phyloP scores from a whole-genome alignment of 1,284 basidiomycete genomes.

The Cutaneotrichosporon spelunceum region DNA sequence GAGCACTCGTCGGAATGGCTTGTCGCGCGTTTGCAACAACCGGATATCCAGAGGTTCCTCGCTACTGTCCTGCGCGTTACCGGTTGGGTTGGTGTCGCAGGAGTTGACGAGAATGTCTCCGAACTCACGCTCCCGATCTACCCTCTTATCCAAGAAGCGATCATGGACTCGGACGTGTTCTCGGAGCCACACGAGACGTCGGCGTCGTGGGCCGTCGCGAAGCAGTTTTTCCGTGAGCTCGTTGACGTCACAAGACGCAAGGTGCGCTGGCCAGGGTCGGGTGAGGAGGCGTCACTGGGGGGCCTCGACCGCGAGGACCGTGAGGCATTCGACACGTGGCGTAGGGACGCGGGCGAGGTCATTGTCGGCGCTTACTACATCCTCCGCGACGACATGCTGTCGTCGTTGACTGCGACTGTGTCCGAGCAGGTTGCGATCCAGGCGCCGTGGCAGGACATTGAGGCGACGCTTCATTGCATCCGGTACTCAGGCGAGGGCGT shows the following conservation, averaged over 20 bases:
- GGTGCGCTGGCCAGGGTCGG: slow-evolving; percentile 62
- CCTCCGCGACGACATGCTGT: slow-evolving; percentile 73
- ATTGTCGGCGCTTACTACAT: slow-evolving; percentile 89
- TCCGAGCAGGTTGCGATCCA: slow-evolving; percentile 50
- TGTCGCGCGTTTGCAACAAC: slow-evolving; percentile 62
- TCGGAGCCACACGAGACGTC: slow-evolving; percentile 55
- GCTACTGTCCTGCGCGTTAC: slow-evolving; percentile 70
- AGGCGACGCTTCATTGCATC: slow-evolving; percentile 77
- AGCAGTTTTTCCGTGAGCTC: slow-evolving; percentile 71
- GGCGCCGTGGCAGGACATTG: slow-evolving; percentile 61
- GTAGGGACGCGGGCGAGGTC: slow-evolving; percentile 83
- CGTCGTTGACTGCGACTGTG: slow-evolving; percentile 63
- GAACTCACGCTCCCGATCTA: slow-evolving; percentile 82
- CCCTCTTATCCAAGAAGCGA: slow-evolving; percentile 80
- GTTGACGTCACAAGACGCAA: slow-evolving; percentile 69
- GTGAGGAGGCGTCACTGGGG: slow-evolving; percentile 48
- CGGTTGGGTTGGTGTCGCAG: slow-evolving; percentile 68
- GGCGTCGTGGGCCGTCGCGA: slow-evolving; percentile 59
- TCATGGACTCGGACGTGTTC: slow-evolving; percentile 66
- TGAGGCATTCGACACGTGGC: slow-evolving; percentile 56
- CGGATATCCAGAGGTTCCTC: slow-evolving; percentile 67
- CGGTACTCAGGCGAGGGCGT: slow-evolving; percentile 81
- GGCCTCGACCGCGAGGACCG: slow-evolving; percentile 62
- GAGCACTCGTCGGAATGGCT: slow-evolving; percentile 82
- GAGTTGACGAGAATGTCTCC: slow-evolving; percentile 76